phyloP scores from a whole-genome alignment of 148 eudicot species.

The Talinum fruticosum region DNA sequence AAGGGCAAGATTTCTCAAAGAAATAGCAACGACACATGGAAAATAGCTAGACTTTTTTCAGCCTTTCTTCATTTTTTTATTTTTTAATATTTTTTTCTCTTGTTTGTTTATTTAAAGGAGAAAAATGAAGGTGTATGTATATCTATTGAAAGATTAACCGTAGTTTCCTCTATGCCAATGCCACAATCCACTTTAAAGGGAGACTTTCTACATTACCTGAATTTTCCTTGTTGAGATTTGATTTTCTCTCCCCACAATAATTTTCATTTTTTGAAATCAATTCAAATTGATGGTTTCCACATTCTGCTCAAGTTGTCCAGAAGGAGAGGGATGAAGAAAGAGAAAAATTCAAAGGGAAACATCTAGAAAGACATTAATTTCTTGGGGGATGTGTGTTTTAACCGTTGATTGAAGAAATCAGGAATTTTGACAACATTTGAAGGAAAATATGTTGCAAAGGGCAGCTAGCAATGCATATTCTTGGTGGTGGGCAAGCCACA shows the following conservation, averaged over 20 bases:
- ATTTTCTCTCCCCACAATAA: not conserved
- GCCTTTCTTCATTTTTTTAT: not conserved
- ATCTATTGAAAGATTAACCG: not conserved
- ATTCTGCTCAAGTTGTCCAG: conserved; percentile 24
- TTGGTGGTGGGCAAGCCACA: conserved; percentile 86
- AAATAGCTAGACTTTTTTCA: conserved; percentile 1
- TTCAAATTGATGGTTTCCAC: conserved; percentile 13
- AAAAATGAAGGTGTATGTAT: not conserved
- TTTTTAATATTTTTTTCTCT: not conserved
- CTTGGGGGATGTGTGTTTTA: not conserved
- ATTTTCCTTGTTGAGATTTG: not conserved
- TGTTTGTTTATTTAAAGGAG: not conserved
- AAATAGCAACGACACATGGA: conserved; percentile 19
- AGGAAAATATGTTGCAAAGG: conserved; percentile 56
- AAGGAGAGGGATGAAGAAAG: conserved; percentile 15
- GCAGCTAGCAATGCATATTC: conserved; percentile 81
- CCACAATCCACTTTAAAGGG: conserved; percentile 11
- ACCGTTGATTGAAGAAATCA: not conserved
- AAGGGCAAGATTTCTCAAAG: not conserved
- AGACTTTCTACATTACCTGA: not conserved
- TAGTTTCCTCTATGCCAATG: conserved; percentile 5
- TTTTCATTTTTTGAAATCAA: not conserved
- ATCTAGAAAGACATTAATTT: not conserved
- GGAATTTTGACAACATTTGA: not conserved
- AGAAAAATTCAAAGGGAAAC: conserved; percentile 7